Percentiles rank a stretch among this genome's conserved stretches.
Conservation (phyloP, 805 yeast genomes). For the Metschnikowia similis region DNA sequence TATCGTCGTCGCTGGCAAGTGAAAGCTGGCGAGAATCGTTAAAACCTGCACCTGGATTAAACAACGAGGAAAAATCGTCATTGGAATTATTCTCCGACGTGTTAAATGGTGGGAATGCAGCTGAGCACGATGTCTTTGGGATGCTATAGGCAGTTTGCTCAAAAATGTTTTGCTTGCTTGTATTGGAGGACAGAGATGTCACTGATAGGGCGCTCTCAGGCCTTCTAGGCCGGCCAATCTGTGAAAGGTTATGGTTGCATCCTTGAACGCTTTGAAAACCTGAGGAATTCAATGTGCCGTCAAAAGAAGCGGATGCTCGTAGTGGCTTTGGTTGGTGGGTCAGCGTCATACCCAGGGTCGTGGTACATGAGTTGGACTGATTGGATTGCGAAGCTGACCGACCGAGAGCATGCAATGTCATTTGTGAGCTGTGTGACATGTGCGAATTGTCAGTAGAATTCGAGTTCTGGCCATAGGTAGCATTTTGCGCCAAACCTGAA, state of each 20-base stretch:
- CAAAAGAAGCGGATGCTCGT: slow-evolving; percentile 5
- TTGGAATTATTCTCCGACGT: slow-evolving; percentile 13
- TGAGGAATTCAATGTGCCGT: not conserved
- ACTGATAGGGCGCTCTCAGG: slow-evolving; percentile 41
- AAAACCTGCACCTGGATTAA: slow-evolving; percentile 7
- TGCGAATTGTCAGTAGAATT: not conserved
- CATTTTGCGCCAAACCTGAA: not conserved
- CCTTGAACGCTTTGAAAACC: slow-evolving; percentile 9
- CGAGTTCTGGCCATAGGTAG: not conserved
- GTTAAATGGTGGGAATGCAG: slow-evolving; percentile 18
- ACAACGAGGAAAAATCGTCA: slow-evolving; percentile 13
- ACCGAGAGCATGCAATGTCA: not conserved
- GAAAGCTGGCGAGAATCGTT: slow-evolving; percentile 14
- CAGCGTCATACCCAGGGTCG: not conserved
- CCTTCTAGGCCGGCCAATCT: slow-evolving; percentile 25
- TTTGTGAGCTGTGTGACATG: not conserved
- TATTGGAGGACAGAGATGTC: slow-evolving; percentile 34
- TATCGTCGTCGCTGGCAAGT: slow-evolving; percentile 16
- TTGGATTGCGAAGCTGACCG: slow-evolving; percentile 2
- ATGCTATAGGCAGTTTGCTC: slow-evolving; percentile 10
- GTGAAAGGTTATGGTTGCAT: slow-evolving; percentile 7
- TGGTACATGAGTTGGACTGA: not conserved
- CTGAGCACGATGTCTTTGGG: slow-evolving; percentile 13
- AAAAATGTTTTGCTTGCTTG: slow-evolving; percentile 14
- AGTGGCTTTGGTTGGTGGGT: slow-evolving; percentile 3